These are phyloP conservation scores for Fusarium camptoceras DNA, from an alignment of 2,329 filamentous ascomycete species.

Conservation along the genomic window DNA sequence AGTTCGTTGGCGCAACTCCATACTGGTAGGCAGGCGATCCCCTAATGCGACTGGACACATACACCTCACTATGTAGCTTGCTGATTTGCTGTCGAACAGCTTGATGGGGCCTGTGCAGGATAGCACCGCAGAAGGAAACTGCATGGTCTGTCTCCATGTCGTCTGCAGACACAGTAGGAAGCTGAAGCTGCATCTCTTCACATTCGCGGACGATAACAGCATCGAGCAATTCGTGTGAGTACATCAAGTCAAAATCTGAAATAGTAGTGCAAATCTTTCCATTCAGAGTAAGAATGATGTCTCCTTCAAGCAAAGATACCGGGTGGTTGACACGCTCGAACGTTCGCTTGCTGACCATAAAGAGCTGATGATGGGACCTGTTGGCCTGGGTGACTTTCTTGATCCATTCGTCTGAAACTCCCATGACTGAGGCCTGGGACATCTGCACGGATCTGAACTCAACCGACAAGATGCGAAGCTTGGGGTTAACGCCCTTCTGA, in stretches of 20 bases:
- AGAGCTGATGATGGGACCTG: slow-evolving; percentile 92
- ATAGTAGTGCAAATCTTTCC: slow-evolving; percentile 93
- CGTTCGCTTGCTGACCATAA: slow-evolving; percentile 95
- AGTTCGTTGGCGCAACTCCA: slow-evolving; percentile 94
- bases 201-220: slow-evolving; percentile 89
- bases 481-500: slow-evolving; percentile 80
- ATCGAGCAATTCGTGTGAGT: slow-evolving; percentile 84
- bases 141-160: slow-evolving; percentile 93
- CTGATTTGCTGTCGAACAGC: slow-evolving; percentile 97
- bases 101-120: slow-evolving; percentile 93
- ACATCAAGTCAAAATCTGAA: slow-evolving; percentile 95
- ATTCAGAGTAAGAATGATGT: slow-evolving; percentile 92
- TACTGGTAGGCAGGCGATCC: slow-evolving; percentile 91
- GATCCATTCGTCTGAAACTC: slow-evolving; percentile 96
- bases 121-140: slow-evolving; percentile 93
- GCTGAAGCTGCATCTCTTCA: slow-evolving; percentile 78
- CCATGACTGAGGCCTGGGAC: slow-evolving; percentile 97
- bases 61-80: slow-evolving; percentile 95
- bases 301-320: slow-evolving; percentile 82
- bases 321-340: slow-evolving; percentile 67
- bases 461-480: slow-evolving; percentile 89
- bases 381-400: slow-evolving; percentile 89
- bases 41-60: slow-evolving; percentile 87
- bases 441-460: slow-evolving; percentile 97
- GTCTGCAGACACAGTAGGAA: slow-evolving; percentile 87